A percentile compares a stretch with the other conserved stretches of the same genome.
These are phyloP conservation scores for Penicillium expansum DNA, from an alignment of 2,329 filamentous ascomycete genomes.

Conservation along the genomic window DNA sequence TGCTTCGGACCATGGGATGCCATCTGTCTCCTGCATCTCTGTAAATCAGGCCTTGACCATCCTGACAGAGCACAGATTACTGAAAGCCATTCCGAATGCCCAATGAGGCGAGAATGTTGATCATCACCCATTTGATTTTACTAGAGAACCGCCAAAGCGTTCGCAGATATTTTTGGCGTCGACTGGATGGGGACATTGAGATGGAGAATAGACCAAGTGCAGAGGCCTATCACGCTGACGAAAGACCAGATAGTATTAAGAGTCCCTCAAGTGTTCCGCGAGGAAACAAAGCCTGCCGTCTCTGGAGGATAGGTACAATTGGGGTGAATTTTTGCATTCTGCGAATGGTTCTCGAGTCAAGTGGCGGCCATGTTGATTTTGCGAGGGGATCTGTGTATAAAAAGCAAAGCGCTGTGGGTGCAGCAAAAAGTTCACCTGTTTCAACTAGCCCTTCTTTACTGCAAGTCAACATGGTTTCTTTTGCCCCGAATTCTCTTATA, in stretches of 20 bases:
- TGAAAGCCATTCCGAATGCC: background rate
- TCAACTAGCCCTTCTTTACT: background rate
- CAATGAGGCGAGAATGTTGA: background rate
- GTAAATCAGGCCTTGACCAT: background rate
- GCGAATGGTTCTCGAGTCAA: background rate
- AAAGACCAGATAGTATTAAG: too few species aligned
- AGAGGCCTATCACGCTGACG: too few species aligned
- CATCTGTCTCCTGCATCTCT: background rate
- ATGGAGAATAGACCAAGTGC: too few species aligned
- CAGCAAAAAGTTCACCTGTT: background rate
- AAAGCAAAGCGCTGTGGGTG: background rate
- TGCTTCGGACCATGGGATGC: background rate
- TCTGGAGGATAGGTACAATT: background rate
- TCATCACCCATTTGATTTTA: background rate
- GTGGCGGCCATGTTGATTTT: too few species aligned
- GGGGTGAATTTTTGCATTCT: background rate
- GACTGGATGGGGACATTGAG: too few species aligned
- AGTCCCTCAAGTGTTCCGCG: too few species aligned
- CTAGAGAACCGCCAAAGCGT: background rate
- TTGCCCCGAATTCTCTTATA: background rate
- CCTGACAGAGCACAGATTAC: background rate
- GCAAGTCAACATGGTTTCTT: background rate
- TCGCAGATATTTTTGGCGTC: background rate
- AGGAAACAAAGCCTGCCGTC: constrained; percentile 6
- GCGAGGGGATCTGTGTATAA: background rate